A percentile compares a stretch with the other conserved stretches of the same genome.
Conservation (phyloP, 2,329 filamentous ascomycete species). For the Didymella keratinophila region DNA sequence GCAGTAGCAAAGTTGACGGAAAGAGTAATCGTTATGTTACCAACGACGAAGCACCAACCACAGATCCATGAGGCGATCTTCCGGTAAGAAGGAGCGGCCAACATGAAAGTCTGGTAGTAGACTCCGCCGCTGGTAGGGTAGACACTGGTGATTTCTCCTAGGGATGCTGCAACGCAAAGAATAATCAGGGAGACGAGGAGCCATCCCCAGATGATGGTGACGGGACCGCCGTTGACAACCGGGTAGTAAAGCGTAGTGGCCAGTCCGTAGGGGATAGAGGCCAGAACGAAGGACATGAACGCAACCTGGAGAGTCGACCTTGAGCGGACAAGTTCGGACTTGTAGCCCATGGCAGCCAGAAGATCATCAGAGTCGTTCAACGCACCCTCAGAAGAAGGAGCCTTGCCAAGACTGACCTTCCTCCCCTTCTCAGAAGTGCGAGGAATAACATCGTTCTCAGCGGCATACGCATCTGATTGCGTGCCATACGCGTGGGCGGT, state of each 20-base stretch:
- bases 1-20: conserved; percentile 80
- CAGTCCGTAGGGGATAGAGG: conserved; percentile 76
- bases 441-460: conserved; percentile 40
- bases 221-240: conserved; percentile 70
- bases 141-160: conserved; percentile 77
- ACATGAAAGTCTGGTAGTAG: conserved; percentile 81
- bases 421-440: conserved; percentile 35
- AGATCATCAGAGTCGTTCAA: conserved; percentile 65
- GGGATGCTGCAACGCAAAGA: conserved; percentile 70
- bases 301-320: conserved; percentile 73
- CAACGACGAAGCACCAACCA: conserved; percentile 79
- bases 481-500: conserved; percentile 39
- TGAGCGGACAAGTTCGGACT: conserved; percentile 69
- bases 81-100: conserved; percentile 68
- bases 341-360: conserved; percentile 71
- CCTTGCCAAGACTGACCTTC: conserved; percentile 36
- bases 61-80: conserved; percentile 73
- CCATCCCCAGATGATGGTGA: conserved; percentile 78
- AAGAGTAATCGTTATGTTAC: conserved; percentile 83
- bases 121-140: conserved; percentile 81
- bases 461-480: conserved; percentile 46
- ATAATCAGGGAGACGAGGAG: conserved; percentile 73
- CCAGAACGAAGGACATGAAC: conserved; percentile 80
- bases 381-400: conserved; percentile 36
- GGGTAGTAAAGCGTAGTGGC: conserved; percentile 75